These are phyloP conservation scores for Russula brevipes DNA, from an alignment of 768 basidiomycete genomes.

Conservation along the genomic window DNA sequence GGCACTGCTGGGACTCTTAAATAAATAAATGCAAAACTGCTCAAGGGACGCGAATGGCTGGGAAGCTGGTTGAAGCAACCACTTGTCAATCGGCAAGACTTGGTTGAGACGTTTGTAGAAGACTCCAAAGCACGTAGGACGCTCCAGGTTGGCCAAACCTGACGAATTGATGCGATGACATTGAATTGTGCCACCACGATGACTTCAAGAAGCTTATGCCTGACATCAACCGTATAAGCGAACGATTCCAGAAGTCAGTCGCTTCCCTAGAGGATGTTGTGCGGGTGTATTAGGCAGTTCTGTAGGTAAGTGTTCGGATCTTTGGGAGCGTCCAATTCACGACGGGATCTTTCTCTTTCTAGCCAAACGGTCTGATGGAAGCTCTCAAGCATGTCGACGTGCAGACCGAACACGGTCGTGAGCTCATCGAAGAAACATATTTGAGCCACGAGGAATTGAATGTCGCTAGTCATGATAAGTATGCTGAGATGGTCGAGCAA, in stretches of 20 bases:
- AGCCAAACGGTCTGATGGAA: conserved; percentile 75
- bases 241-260: conserved; percentile 79
- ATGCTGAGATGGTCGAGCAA: conserved; percentile 90
- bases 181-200: conserved; percentile 45
- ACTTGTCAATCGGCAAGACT: conserved; percentile 81
- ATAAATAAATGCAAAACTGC: conserved; percentile 96
- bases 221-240: conserved; percentile 86
- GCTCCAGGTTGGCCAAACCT: conserved; percentile 53
- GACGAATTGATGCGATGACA: background rate
- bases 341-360: conserved; percentile 1
- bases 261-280: conserved; percentile 94
- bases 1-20: conserved; percentile 82
- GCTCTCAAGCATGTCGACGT: conserved; percentile 49
- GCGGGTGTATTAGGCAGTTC: conserved; percentile 87
- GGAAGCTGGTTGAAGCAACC: conserved; percentile 96
- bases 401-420: conserved; percentile 42
- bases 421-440: conserved; percentile 66
- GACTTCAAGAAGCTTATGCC: conserved; percentile 89
- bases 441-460: conserved; percentile 51
- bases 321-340: background rate
- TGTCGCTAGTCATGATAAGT: conserved; percentile 60
- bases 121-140: conserved; percentile 65
- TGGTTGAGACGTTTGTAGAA: conserved; percentile 84
- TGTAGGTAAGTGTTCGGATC: conserved; percentile 49
- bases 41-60: conserved; percentile 82